These are phyloP conservation scores for Hymenoscyphus linearis DNA, from an alignment of 2,329 filamentous ascomycete species.

Conservation along the genomic window DNA sequence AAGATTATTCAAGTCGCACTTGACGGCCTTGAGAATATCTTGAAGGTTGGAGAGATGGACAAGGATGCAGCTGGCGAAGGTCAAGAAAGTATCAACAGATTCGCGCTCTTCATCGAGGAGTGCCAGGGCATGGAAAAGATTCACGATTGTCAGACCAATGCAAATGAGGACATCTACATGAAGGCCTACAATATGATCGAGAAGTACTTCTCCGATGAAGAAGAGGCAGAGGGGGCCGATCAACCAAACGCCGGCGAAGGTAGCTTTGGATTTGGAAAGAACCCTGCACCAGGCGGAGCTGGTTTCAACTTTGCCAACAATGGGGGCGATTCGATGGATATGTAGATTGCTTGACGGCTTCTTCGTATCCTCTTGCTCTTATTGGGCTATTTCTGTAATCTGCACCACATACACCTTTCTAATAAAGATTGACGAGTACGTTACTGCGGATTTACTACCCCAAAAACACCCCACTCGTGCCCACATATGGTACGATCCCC, in stretches of 20 bases:
- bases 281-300: slow-evolving; percentile 63
- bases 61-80: slow-evolving; percentile 79
- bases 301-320: slow-evolving; percentile 92
- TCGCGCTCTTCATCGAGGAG: slow-evolving; percentile 97
- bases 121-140: slow-evolving; percentile 99
- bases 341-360: slow-evolving; percentile 43
- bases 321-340: slow-evolving; percentile 68
- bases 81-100: slow-evolving; percentile 83
- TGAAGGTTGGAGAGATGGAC: slow-evolving; percentile 98
- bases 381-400: slow-evolving; percentile 13
- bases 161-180: slow-evolving; percentile 99
- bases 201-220: slow-evolving; percentile 99
- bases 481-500: neutral
- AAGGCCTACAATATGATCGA: slow-evolving; percentile 99
- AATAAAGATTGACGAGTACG: slow-evolving; percentile 26
- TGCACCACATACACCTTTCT: slow-evolving; percentile 23
- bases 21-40: slow-evolving; percentile 96
- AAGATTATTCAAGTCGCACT: slow-evolving; percentile 99
- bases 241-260: slow-evolving; percentile 59
- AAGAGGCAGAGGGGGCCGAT: slow-evolving; percentile 70
- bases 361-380: slow-evolving; percentile 16
- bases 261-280: slow-evolving; percentile 75
- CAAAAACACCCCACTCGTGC: slow-evolving; percentile 8
- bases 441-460: slow-evolving; percentile 9
- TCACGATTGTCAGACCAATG: slow-evolving; percentile 99